Conservation (phyloP, 208 protist species). For the Leishmania amazonensis region DNA sequence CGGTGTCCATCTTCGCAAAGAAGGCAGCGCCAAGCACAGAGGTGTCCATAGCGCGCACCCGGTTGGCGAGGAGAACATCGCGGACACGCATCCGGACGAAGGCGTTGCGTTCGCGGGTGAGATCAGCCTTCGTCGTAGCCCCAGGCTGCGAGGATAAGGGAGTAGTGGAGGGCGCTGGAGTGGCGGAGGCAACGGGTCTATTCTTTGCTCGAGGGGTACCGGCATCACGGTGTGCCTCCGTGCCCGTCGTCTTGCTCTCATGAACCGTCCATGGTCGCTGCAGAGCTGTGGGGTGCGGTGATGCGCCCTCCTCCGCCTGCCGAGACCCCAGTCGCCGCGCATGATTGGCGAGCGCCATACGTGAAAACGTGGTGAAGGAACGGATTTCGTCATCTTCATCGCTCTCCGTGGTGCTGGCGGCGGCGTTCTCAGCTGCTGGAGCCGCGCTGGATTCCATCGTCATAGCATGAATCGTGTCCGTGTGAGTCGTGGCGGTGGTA, state of each 20-base stretch:
- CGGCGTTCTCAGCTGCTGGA: not conserved
- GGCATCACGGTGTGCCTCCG: not conserved
- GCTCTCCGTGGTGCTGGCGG: slow-evolving; percentile 11
- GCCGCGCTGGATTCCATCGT: not conserved
- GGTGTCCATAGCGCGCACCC: slow-evolving; percentile 19
- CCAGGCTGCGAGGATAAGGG: not conserved
- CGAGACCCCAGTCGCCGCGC: not conserved
- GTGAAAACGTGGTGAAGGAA: slow-evolving; percentile 32
- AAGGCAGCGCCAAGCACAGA: slow-evolving; percentile 22
- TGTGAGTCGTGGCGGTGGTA: not conserved
- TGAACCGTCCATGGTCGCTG: not conserved
- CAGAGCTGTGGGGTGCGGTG: not conserved
- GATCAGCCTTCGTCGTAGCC: not conserved
- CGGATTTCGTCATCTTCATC: slow-evolving; percentile 17
- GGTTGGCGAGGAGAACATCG: slow-evolving; percentile 41
- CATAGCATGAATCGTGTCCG: not conserved
- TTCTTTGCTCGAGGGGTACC: not conserved
- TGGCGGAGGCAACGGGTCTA: not conserved
- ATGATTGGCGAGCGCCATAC: slow-evolving; percentile 27
- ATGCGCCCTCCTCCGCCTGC: not conserved
- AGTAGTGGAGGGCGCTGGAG: not conserved
- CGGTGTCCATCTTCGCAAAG: slow-evolving; percentile 15
- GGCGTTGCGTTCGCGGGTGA: not conserved
- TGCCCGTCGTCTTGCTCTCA: not conserved
- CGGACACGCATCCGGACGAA: slow-evolving; percentile 46